phyloP scores from a whole-genome alignment of 2,329 filamentous ascomycete species.

The Massarina eburnea region DNA sequence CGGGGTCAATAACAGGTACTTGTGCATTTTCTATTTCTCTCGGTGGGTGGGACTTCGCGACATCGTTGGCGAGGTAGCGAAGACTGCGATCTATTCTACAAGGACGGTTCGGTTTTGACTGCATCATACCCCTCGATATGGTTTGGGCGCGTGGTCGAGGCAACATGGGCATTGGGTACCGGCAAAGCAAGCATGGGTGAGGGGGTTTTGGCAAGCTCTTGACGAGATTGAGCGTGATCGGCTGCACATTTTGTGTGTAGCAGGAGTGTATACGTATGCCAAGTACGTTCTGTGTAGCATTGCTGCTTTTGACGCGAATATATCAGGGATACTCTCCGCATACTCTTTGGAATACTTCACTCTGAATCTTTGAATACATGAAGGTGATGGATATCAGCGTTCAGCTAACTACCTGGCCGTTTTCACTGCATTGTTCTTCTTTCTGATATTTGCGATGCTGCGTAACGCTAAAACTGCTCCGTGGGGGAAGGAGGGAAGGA shows the following conservation, averaged over 20 bases:
- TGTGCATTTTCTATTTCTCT: not conserved
- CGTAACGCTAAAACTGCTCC: too few relatives aligned
- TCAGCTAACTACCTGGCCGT: too few relatives aligned
- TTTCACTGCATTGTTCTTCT: too few relatives aligned
- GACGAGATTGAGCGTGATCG: not conserved
- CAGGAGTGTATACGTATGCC: not conserved
- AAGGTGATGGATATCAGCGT: too few relatives aligned
- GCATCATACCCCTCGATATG: not conserved
- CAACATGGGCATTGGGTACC: too few relatives aligned
- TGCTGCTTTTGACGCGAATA: not conserved
- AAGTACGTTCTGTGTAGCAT: not conserved
- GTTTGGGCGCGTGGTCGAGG: not conserved
- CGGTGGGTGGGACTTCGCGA: not conserved
- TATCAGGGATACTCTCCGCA: not conserved
- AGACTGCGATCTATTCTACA: not conserved
- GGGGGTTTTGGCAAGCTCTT: not conserved
- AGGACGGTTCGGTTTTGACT: not conserved
- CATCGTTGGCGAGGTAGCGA: not conserved
- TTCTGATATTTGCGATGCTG: too few relatives aligned
- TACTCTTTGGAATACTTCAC: too few relatives aligned
- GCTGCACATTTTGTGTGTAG: not conserved
- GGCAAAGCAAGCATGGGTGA: not conserved
- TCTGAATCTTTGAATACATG: too few relatives aligned
- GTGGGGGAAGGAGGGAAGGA: too few relatives aligned
- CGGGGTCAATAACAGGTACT: not conserved